A percentile compares a stretch with the other conserved stretches of the same genome.
Evolutionary conservation across 768 basidiomycete genomes (phyloP).

Genomic region (Tulasnella sp.): DNA sequence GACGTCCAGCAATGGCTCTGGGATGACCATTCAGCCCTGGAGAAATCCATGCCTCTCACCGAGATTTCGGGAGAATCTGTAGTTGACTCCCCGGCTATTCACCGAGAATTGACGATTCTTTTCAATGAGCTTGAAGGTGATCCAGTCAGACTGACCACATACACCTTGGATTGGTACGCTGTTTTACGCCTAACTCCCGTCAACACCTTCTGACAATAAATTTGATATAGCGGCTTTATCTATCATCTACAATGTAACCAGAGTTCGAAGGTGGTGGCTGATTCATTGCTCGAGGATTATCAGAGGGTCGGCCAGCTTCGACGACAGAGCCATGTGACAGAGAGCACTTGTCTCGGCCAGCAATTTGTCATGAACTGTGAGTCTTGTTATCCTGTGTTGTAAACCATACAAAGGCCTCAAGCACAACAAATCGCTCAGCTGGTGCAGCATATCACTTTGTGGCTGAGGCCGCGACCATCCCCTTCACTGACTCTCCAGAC

Average conservation of each 20-base stretch:
- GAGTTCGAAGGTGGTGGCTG: background rate
- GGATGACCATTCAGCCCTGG: background rate
- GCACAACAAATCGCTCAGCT: background rate
- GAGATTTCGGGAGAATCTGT: background rate
- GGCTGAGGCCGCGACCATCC: slow-evolving; percentile 1
- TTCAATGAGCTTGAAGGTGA: background rate
- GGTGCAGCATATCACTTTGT: slow-evolving; percentile 8
- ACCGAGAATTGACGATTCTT: background rate
- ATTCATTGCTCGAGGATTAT: background rate
- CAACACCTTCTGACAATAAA: background rate
- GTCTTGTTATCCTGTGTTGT: background rate
- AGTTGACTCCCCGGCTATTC: background rate
- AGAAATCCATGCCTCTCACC: background rate
- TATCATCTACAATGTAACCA: slow-evolving; percentile 4
- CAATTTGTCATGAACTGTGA: slow-evolving; percentile 14
- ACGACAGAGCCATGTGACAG: background rate
- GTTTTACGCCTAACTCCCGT: background rate
- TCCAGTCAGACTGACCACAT: background rate
- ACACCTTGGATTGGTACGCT: slow-evolving; percentile 5
- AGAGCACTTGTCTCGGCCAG: background rate
- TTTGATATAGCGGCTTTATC: slow-evolving; percentile 5
- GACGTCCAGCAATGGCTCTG: background rate
- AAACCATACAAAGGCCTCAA: background rate
- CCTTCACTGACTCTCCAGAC: background rate
- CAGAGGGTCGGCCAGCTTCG: slow-evolving; percentile 4